Conservation (phyloP, 2,329 filamentous ascomycete species). For the Orbilia javanica region DNA sequence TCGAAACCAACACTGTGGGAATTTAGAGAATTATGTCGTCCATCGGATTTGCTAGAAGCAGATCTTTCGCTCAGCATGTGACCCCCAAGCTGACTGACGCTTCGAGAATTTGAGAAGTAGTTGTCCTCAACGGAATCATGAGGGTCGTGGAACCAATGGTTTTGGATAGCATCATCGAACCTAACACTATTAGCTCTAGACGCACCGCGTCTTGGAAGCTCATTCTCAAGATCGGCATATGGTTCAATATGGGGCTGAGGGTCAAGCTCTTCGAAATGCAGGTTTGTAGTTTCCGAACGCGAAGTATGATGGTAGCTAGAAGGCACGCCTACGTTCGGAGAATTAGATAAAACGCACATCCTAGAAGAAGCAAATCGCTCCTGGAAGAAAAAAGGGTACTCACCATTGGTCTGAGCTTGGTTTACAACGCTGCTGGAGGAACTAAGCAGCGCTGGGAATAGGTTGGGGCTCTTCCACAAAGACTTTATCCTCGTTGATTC, state of each 20-base stretch:
- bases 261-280: slow-evolving; percentile 86
- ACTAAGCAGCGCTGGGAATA: slow-evolving; percentile 54
- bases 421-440: slow-evolving; percentile 58
- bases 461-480: slow-evolving; percentile 54
- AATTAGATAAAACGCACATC: slow-evolving; percentile 19
- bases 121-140: slow-evolving; percentile 79
- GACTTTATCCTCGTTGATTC: slow-evolving; percentile 71
- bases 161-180: slow-evolving; percentile 94
- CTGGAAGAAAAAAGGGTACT: slow-evolving; percentile 21
- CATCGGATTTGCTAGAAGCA: slow-evolving; percentile 82
- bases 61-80: slow-evolving; percentile 89
- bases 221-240: slow-evolving; percentile 83
- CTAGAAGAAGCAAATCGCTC: not conserved
- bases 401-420: slow-evolving; percentile 54
- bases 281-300: slow-evolving; percentile 57
- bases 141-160: slow-evolving; percentile 85
- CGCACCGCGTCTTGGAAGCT: slow-evolving; percentile 84
- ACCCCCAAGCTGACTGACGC: slow-evolving; percentile 81
- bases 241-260: slow-evolving; percentile 85
- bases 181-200: slow-evolving; percentile 97
- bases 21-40: slow-evolving; percentile 91
- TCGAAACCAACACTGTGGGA: slow-evolving; percentile 81
- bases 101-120: slow-evolving; percentile 77
- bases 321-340: slow-evolving; percentile 40
- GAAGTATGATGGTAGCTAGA: slow-evolving; percentile 53